A percentile compares a stretch with the other conserved stretches of the same genome.
These are phyloP conservation scores for Apiospora arundinis DNA, from an alignment of 2,329 filamentous ascomycete species.

Conservation along the genomic window DNA sequence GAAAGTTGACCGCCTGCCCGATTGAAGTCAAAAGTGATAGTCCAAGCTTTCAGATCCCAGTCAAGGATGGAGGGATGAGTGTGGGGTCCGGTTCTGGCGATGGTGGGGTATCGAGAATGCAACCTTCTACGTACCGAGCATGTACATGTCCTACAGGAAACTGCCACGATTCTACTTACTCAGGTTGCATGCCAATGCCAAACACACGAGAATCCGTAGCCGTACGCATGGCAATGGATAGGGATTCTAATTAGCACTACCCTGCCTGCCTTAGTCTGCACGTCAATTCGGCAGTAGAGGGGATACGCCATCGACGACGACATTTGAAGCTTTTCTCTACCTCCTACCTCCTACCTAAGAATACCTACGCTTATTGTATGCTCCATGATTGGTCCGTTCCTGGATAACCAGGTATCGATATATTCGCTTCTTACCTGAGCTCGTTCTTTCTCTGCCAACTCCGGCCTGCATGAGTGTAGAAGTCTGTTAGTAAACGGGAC, in stretches of 20 bases:
- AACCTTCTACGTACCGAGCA: not conserved
- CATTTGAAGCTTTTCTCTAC: too few species aligned
- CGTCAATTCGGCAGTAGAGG: slow-evolving; percentile 11
- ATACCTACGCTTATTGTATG: not conserved
- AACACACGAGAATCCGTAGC: not conserved
- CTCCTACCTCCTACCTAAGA: too few species aligned
- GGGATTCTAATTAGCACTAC: not conserved
- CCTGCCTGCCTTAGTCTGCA: slow-evolving; percentile 7
- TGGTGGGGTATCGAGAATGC: slow-evolving; percentile 4
- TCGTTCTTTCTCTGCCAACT: not conserved
- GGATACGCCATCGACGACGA: not conserved
- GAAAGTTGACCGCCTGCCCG: slow-evolving; percentile 12
- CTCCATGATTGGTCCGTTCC: not conserved
- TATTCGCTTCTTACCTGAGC: not conserved
- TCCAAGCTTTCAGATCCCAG: not conserved
- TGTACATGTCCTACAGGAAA: slow-evolving; percentile 4
- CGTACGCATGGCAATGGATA: not conserved
- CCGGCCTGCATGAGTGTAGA: too few species aligned
- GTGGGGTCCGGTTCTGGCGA: not conserved
- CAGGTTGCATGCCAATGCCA: not conserved
- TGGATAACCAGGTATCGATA: not conserved
- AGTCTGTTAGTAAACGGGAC: not conserved
- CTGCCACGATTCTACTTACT: slow-evolving; percentile 1
- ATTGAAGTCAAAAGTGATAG: not conserved
- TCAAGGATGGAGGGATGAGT: not conserved